Evolutionary conservation across 2,329 filamentous ascomycete species (phyloP).

Genomic region (Lachnellula arida): DNA sequence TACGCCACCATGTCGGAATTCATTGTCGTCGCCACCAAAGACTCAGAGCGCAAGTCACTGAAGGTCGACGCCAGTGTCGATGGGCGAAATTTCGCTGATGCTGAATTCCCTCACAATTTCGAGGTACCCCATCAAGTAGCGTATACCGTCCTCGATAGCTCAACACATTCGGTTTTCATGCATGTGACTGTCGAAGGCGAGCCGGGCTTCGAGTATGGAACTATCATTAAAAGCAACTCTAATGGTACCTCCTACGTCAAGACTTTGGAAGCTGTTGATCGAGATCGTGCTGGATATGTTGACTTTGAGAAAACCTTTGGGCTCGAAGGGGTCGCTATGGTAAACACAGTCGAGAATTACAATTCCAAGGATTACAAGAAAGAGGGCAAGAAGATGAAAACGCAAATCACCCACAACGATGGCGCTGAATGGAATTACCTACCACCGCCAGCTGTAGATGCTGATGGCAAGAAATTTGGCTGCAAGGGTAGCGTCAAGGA

Average conservation of each 20-base stretch:
- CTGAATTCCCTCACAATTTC: constrained; percentile 83
- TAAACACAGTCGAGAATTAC: constrained; percentile 78
- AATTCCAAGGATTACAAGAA: constrained; percentile 51
- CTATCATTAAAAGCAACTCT: constrained; percentile 96
- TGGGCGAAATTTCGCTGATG: constrained; percentile 74
- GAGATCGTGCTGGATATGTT: constrained; percentile 71
- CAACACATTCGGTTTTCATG: constrained; percentile 88
- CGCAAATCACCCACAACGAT: constrained; percentile 94
- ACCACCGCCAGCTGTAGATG: constrained; percentile 64
- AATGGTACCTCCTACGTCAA: constrained; percentile 95
- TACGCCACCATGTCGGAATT: constrained; percentile 97
- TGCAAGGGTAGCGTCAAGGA: constrained; percentile 62
- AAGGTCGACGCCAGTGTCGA: constrained; percentile 81
- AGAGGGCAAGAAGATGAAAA: constrained; percentile 74
- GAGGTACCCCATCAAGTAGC: constrained; percentile 70
- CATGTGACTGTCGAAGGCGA: constrained; percentile 77
- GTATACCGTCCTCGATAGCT: constrained; percentile 93
- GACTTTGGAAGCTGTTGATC: constrained; percentile 76
- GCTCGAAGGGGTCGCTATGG: constrained; percentile 82
- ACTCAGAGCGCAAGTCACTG: constrained; percentile 61
- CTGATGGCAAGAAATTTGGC: constrained; percentile 64
- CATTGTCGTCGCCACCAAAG: constrained; percentile 76
- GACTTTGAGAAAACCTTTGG: constrained; percentile 96
- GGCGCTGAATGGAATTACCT: constrained; percentile 82
- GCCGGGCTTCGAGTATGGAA: constrained; percentile 66